Percentiles rank a stretch among this genome's conserved stretches.
phyloP scores from a whole-genome alignment of 495 filamentous ascomycete genomes.

The Mytilinidion resinicola region DNA sequence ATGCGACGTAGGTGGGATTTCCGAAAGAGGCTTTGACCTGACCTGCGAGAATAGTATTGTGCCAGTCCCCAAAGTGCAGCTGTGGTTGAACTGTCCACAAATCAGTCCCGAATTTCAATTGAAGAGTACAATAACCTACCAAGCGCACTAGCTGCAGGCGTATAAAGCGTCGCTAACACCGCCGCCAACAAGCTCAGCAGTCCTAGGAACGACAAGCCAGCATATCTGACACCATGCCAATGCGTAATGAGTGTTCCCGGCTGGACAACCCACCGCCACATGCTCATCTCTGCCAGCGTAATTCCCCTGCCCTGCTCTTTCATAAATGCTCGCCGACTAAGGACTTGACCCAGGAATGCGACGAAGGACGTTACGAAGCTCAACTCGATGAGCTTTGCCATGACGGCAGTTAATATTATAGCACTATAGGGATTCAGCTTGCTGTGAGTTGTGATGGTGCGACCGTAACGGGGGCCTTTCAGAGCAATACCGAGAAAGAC shows the following conservation, averaged over 20 bases:
- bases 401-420: conserved; percentile 52
- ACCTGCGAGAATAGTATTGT: conserved; percentile 44
- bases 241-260: conserved; percentile 63
- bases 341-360: conserved; percentile 62
- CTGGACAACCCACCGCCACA: conserved; percentile 52
- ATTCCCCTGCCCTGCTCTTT: conserved; percentile 50
- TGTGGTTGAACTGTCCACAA: conserved; percentile 52
- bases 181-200: conserved; percentile 52
- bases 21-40: conserved; percentile 53
- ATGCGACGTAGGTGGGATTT: conserved; percentile 48
- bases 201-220: conserved; percentile 54
- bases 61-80: conserved; percentile 47
- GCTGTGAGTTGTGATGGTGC: conserved; percentile 43
- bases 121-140: conserved; percentile 31
- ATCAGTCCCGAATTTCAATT: background rate
- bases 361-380: conserved; percentile 74
- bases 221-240: conserved; percentile 54
- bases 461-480: conserved; percentile 54
- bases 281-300: conserved; percentile 60
- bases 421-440: conserved; percentile 50
- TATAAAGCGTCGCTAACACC: conserved; percentile 61
- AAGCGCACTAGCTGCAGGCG: conserved; percentile 64
- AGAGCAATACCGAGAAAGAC: conserved; percentile 56
- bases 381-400: conserved; percentile 70
- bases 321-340: conserved; percentile 57